Evolutionary conservation across 495 filamentous ascomycete species (phyloP), one percentile per base, ranked within the genome.

Genomic region (Tuber melanosporum): DNA sequence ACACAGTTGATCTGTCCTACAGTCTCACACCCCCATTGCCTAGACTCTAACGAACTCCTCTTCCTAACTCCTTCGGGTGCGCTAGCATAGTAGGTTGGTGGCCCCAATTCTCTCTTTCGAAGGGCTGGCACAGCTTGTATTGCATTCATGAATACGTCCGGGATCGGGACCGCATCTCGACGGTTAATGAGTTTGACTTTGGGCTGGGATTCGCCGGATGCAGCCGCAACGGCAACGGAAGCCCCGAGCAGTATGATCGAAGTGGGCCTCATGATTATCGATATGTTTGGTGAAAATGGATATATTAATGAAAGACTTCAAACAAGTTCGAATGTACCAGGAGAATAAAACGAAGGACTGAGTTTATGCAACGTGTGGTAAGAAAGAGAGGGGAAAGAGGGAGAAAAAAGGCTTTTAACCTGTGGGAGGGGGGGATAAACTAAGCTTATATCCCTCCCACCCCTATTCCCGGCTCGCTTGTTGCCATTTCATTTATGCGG

Each of bases 1-100:
- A 7, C 10, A 17, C 76, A 77, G 20, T 76, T 76, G 19, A 69
- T 76, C 14, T 77, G 73, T 1, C 52, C 52, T 17, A 77, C 73
- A 45, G 76, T 49, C 44, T 76, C 73, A 17, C 76, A 76, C 22
- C 42, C 73, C 73, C 43, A 76, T 36, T 66, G 57, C 32, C 57
- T 66, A 36, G 57, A 0, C 57, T 8, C 57, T 6, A 66, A 15
- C 20, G 26, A 26, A 62, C 57, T 62, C 12, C 57, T 62, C 57
- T 62, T 62, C 57, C 4, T 0, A 12, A 62, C 12, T 15, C n/a
- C 10, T 26, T 8, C 57, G 0, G 57, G 57, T 3, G 10, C 8
- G 3, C 8, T 14, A 12, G 52, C 52, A n/a, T 57, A 57, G 52
- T 26, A 57, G n/a, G 14, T 62, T 62, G 26, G 52, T 0, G 26